These are phyloP conservation scores for Sindora glabra DNA, from an alignment of 306 rosid genomes.

Conservation along the genomic window DNA sequence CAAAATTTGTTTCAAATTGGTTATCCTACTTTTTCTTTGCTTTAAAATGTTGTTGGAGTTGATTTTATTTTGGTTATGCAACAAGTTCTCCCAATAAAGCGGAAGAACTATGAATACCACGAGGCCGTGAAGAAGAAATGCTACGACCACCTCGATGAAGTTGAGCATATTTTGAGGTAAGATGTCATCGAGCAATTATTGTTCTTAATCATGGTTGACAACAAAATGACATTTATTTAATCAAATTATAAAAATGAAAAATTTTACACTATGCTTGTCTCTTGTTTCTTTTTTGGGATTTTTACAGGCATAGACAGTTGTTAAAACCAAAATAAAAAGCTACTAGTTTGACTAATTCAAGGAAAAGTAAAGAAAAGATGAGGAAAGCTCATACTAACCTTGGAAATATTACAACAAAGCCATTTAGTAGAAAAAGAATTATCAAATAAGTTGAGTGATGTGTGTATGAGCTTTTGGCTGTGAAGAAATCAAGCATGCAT, in stretches of 20 bases:
- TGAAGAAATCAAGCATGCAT: too few species aligned
- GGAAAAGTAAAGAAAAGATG: slow-evolving; percentile 55
- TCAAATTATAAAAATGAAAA: not conserved
- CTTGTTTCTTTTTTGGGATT: not conserved
- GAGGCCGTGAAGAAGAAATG: slow-evolving; percentile 81
- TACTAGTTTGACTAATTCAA: slow-evolving; percentile 35
- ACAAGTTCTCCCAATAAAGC: slow-evolving; percentile 89
- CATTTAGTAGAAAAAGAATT: slow-evolving; percentile 57
- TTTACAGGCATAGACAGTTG: slow-evolving; percentile 63
- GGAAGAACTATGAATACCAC: slow-evolving; percentile 64
- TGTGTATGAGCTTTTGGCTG: too few species aligned
- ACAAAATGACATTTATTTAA: too few species aligned
- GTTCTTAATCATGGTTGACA: not conserved
- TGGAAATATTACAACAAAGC: slow-evolving; percentile 49
- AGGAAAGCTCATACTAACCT: slow-evolving; percentile 85
- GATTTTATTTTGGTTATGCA: slow-evolving; percentile 1
- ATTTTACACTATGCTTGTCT: not conserved
- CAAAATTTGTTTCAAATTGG: not conserved
- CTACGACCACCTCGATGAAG: slow-evolving; percentile 77
- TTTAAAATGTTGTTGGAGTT: slow-evolving; percentile 5
- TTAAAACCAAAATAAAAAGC: slow-evolving; percentile 77
- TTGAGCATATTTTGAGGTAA: slow-evolving; percentile 73
- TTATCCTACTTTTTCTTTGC: not conserved
- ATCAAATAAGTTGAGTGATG: slow-evolving; percentile 56
- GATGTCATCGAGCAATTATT: not conserved